phyloP scores from a whole-genome alignment of 169 alveolate species.

The Plasmodium cynomolgi region DNA sequence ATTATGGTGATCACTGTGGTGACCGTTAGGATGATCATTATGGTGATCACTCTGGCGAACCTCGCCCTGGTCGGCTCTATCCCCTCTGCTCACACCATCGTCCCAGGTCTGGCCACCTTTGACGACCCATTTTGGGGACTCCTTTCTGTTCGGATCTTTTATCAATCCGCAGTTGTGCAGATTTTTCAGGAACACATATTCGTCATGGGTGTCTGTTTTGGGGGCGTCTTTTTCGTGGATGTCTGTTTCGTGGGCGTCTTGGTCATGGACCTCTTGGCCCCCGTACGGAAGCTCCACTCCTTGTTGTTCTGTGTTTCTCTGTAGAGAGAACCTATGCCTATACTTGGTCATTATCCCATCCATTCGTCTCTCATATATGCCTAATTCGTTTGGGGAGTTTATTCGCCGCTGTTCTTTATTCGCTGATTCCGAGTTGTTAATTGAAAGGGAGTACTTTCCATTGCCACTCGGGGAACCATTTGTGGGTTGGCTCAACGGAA shows the following conservation, averaged over 20 bases:
- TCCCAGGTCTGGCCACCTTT: neutral
- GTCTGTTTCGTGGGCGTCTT: neutral
- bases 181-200: constrained; percentile 4
- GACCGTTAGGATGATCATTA: too few relatives aligned
- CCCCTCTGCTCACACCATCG: neutral
- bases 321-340: neutral
- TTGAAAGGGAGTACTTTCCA: neutral
- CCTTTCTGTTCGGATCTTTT: neutral
- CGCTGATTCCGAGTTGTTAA: neutral
- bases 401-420: neutral
- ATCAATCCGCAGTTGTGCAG: neutral
- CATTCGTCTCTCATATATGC: neutral
- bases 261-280: neutral
- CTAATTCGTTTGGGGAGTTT: neutral
- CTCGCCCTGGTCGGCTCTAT: neutral
- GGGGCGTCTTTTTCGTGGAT: neutral
- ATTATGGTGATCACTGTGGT: too few relatives aligned
- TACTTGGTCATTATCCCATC: neutral
- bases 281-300: neutral
- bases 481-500: neutral
- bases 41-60: neutral
- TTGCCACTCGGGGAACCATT: neutral
- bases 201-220: neutral
- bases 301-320: neutral
- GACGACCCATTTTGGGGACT: neutral